Evolutionary conservation across 805 yeast genomes (phyloP).

Genomic region (Yamadazyma olivae): DNA sequence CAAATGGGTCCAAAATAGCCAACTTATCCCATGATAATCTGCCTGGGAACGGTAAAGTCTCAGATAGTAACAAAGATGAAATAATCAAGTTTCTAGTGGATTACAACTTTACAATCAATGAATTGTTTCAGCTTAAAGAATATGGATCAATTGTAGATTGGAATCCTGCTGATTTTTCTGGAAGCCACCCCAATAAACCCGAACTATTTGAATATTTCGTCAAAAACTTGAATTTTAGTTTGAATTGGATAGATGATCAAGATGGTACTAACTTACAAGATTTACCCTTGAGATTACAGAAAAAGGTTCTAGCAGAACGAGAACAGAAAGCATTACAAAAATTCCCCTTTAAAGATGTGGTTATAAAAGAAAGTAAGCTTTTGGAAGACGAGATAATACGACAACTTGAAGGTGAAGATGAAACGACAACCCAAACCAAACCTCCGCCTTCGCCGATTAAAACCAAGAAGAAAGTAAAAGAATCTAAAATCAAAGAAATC

Average conservation of each 20-base stretch:
- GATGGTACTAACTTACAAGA: conserved; percentile 23
- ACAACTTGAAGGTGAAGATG: conserved; percentile 2
- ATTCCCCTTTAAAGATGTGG: conserved; percentile 34
- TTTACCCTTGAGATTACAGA: conserved; percentile 39
- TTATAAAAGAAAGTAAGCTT: conserved; percentile 20
- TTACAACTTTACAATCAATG: conserved; percentile 52
- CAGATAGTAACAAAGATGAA: too few relatives aligned
- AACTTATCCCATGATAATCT: too few relatives aligned
- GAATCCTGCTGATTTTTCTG: conserved; percentile 48
- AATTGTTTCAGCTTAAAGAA: conserved; percentile 60
- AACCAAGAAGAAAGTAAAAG: conserved; percentile 3
- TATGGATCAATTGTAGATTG: conserved; percentile 61
- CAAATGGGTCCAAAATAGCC: background rate
- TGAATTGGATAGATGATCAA: conserved; percentile 30
- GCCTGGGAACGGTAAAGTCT: too few relatives aligned
- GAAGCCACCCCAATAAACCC: conserved; percentile 22
- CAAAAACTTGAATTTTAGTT: conserved; percentile 21
- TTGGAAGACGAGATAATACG: conserved; percentile 19
- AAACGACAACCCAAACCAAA: background rate
- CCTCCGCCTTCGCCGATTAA: background rate
- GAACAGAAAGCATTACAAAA: conserved; percentile 27
- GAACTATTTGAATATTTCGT: conserved; percentile 31
- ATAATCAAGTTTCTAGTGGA: conserved; percentile 43
- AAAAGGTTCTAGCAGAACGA: conserved; percentile 32
- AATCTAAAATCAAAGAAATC: conserved; percentile 3